Base-by-base conservation (phyloP, 371 early-diverging fungal species). In the Rhizopus arrhizus region DNA sequence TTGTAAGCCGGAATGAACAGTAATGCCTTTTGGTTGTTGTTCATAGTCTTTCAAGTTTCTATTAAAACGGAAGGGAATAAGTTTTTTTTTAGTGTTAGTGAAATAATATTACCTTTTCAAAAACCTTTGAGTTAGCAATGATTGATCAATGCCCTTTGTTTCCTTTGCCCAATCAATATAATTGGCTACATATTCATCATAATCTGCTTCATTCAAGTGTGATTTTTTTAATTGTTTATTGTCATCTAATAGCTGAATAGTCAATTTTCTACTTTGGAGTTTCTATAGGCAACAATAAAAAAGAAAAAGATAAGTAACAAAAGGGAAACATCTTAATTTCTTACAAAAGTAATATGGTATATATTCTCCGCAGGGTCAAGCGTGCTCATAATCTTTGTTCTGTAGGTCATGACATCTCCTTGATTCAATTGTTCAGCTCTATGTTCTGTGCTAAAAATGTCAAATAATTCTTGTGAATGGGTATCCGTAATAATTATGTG, bases 121-220 rank as follows among this genome's bases (percentile, higher is more conserved):
- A 65, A 91, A 90, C 22, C 91, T 75, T 28, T 64, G 70, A 51
- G 77, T 77, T 51, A 70, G 69, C 31, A 50, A 47, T 8, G 66
- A 69, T 29, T 77, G 76, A 11, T 80, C 68, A 10, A 88, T 82
- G 10, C 85, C 88, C 58, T 88, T 87, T 7, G 89, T 90, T 8
- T 88, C 88, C 38, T 72, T 63, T 10, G 84, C 82, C 74, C 87
- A 70, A 41, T 84, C 70, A 58, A 93, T 90, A 58, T 91, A 95
- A 61, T 87, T 89, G 63, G 94, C 91, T 29, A 95, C 90, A 62
- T 95, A 95, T 61, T 88, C 82, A 29, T 89, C 89, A 90, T 96
- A 96, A 9, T 49, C 85, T 85, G 11, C 85, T 83, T 68, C 91
- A 91, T 68, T 92, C 93, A 31, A 83, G 81, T 48, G 48, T 29